phyloP scores from a whole-genome alignment of 2,329 filamentous ascomycete genomes.

The Xylariales sp. region DNA sequence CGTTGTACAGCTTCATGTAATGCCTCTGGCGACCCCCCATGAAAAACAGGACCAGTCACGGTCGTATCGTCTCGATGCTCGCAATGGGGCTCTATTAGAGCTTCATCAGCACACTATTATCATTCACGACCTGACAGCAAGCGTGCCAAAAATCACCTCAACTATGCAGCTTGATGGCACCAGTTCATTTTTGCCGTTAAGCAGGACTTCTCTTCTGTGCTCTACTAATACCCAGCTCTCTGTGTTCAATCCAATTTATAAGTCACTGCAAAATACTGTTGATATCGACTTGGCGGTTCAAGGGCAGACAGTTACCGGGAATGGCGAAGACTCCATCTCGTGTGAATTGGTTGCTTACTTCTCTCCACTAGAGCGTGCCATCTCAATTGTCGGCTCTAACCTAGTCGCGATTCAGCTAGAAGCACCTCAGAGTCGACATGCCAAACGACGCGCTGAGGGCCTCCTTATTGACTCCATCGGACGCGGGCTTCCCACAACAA shows the following conservation, averaged over 20 bases:
- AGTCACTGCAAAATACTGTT: conserved; percentile 66
- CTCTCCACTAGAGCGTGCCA: conserved; percentile 72
- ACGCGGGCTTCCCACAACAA: conserved; percentile 64
- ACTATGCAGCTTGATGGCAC: conserved; percentile 63
- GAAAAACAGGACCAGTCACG: conserved; percentile 31
- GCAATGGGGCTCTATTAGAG: conserved; percentile 72
- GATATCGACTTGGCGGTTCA: conserved; percentile 58
- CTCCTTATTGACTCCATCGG: conserved; percentile 80
- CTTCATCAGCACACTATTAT: conserved; percentile 65
- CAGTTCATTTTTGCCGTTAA: conserved; percentile 73
- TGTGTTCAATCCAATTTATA: conserved; percentile 77
- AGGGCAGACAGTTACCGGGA: conserved; percentile 50
- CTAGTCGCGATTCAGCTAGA: conserved; percentile 78
- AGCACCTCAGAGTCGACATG: conserved; percentile 66
- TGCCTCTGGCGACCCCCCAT: conserved; percentile 39
- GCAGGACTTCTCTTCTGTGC: conserved; percentile 73
- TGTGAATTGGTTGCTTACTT: conserved; percentile 71
- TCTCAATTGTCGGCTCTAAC: conserved; percentile 72
- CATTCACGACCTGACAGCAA: conserved; percentile 72
- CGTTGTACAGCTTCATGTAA: conserved; percentile 46
- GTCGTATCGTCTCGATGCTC: conserved; percentile 69
- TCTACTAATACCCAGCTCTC: conserved; percentile 67
- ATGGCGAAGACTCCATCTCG: conserved; percentile 36
- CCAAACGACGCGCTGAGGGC: conserved; percentile 67
- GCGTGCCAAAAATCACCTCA: conserved; percentile 70